Evolutionary conservation across 768 basidiomycete species (phyloP).

Genomic region (Leccinum obscurum): DNA sequence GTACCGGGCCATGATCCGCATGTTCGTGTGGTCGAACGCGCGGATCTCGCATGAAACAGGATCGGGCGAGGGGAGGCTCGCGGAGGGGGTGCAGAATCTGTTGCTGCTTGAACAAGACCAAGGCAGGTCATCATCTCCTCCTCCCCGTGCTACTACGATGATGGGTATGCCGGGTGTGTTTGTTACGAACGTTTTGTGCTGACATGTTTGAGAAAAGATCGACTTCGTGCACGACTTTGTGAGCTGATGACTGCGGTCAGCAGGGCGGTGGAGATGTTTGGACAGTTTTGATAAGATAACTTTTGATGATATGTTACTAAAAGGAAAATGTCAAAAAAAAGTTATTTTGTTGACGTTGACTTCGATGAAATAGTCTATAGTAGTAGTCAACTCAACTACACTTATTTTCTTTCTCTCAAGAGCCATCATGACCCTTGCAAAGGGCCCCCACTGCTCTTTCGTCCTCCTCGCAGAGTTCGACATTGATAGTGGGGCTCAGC

Average conservation of each 20-base stretch:
- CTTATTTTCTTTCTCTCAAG: background rate
- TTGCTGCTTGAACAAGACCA: slow-evolving; percentile 27
- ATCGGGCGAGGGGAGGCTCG: slow-evolving; percentile 13
- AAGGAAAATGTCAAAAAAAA: slow-evolving; percentile 26
- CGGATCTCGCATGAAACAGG: slow-evolving; percentile 22
- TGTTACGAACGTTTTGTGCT: slow-evolving; percentile 10
- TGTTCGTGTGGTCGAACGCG: slow-evolving; percentile 30
- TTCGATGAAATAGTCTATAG: background rate
- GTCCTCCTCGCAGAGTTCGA: slow-evolving; percentile 98
- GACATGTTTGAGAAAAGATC: slow-evolving; percentile 22
- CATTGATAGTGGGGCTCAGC: slow-evolving; percentile 89
- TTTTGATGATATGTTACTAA: slow-evolving; percentile 10
- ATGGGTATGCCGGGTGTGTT: slow-evolving; percentile 26
- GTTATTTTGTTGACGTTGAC: background rate
- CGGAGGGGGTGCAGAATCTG: slow-evolving; percentile 18
- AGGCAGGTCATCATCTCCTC: slow-evolving; percentile 37
- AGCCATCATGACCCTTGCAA: slow-evolving; percentile 51
- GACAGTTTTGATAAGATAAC: slow-evolving; percentile 11
- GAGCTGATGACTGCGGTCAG: slow-evolving; percentile 31
- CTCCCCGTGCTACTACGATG: slow-evolving; percentile 6
- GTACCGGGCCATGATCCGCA: slow-evolving; percentile 12
- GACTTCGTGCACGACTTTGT: slow-evolving; percentile 19
- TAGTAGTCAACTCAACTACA: background rate
- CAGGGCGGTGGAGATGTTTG: slow-evolving; percentile 28
- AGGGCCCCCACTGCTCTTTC: slow-evolving; percentile 83